These are phyloP conservation scores for Cinnamomum chago DNA, from an alignment of 164 flowering plant genomes.

Conservation along the genomic window DNA sequence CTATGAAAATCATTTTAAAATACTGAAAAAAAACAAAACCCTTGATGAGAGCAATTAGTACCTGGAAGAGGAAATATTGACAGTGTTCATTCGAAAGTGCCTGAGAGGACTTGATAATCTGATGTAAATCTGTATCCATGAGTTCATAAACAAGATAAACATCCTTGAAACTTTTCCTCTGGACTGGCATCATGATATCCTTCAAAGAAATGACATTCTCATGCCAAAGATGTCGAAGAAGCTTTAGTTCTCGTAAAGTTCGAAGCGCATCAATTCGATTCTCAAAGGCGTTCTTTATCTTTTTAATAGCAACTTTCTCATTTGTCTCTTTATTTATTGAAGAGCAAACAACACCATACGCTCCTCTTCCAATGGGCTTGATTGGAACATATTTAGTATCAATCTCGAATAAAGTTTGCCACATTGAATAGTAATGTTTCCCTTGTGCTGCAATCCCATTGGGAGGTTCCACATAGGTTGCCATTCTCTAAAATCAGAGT, in stretches of 20 bases:
- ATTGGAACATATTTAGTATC: constrained; percentile 88
- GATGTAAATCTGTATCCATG: constrained; percentile 95
- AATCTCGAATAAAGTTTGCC: constrained; percentile 88
- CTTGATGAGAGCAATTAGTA: constrained; percentile 16
- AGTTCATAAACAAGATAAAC: constrained; percentile 92
- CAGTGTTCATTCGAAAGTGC: constrained; percentile 81
- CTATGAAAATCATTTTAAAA: not conserved
- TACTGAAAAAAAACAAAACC: not conserved
- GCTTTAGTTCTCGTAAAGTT: constrained; percentile 81
- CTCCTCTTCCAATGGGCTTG: constrained; percentile 93
- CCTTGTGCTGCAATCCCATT: constrained; percentile 55
- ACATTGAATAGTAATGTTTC: constrained; percentile 89
- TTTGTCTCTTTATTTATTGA: constrained; percentile 80
- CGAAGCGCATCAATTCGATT: constrained; percentile 83
- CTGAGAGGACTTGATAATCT: constrained; percentile 89
- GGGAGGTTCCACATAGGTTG: constrained; percentile 81
- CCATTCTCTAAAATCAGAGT: constrained; percentile 44
- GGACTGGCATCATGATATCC: constrained; percentile 87
- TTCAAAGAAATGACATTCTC: constrained; percentile 82
- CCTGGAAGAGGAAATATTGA: constrained; percentile 92
- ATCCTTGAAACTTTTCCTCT: constrained; percentile 71
- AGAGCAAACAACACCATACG: constrained; percentile 91
- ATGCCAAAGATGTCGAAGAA: constrained; percentile 76
- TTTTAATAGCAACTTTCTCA: constrained; percentile 93
- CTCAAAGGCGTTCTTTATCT: constrained; percentile 80